These are phyloP conservation scores for Mycosarcoma mackinlayi DNA, from an alignment of 1,284 basidiomycete genomes.

Conservation along the genomic window DNA sequence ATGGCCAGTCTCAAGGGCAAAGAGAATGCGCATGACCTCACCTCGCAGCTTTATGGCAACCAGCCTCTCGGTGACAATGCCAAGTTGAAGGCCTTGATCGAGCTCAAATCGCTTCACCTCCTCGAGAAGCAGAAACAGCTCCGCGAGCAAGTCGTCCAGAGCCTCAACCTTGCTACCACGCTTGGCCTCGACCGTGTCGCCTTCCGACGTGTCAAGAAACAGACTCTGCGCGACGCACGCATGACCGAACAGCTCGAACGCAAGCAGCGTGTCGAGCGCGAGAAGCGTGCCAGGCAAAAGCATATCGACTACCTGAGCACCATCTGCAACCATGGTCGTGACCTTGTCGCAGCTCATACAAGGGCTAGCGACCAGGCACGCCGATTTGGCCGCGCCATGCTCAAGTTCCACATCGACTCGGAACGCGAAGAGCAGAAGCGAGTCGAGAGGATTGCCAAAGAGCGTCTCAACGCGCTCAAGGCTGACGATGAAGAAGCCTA, in stretches of 20 bases:
- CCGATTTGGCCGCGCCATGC: constrained; percentile 71
- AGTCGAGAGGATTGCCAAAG: constrained; percentile 94
- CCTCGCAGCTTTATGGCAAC: constrained; percentile 26
- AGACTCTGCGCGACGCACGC: constrained; percentile 87
- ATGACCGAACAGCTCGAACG: constrained; percentile 90
- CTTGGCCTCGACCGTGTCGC: constrained; percentile 87
- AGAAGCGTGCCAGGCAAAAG: constrained; percentile 93
- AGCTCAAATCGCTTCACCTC: constrained; percentile 90
- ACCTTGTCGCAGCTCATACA: constrained; percentile 76
- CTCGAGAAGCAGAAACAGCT: constrained; percentile 89
- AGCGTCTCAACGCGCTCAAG: constrained; percentile 97
- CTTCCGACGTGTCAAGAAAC: constrained; percentile 88
- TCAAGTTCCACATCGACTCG: constrained; percentile 71
- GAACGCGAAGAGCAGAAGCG: constrained; percentile 74
- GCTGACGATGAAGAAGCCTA: constrained; percentile 99
- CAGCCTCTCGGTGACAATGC: constrained; percentile 71
- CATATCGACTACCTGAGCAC: constrained; percentile 92
- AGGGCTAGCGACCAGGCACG: constrained; percentile 69
- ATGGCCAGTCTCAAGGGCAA: constrained; percentile 46
- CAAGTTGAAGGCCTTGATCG: constrained; percentile 89
- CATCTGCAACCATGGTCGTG: constrained; percentile 86
- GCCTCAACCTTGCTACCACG: constrained; percentile 88
- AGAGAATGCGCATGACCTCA: constrained; percentile 37
- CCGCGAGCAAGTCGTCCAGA: constrained; percentile 86
- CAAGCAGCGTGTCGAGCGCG: constrained; percentile 89